Evolutionary conservation across 352 stramenopile species (phyloP), one percentile per base, ranked within the genome.

Genomic region (Pythium aristosporum): DNA sequence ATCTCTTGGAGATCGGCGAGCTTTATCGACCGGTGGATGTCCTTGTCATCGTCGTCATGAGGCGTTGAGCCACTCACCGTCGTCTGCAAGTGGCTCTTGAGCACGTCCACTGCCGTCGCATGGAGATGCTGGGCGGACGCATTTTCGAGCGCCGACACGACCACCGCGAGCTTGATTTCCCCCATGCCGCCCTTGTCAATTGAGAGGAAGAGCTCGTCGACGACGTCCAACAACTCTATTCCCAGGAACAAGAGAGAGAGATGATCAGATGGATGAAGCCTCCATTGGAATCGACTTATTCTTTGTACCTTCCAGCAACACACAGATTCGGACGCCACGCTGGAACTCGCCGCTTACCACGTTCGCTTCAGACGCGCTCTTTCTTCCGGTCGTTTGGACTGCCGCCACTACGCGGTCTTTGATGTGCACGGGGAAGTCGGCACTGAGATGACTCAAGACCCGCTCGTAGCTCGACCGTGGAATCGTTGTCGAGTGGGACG

Each of bases 131-230:
- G 50, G 21, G 58, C 46, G n/a, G 58, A 50, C 23, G 54, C 54
- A 25, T 68, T 62, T 37, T 63, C 62, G 16, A 68, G 39, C 5
- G 48, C 62, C 12, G 62, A 63, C 8, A 68, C 41, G 15, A 68
- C 32, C 6, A 63, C 43, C 0, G 34, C 25, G 9, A 57, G 34
- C 54, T 68, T 63, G 41, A 63, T 34, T 49, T 69, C 47, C 0
- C 63, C 55, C 5, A 56, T 16, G 15, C 48, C 16, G 34, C 48
- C 39, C 20, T 59, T 56, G 44, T 68, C 63, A 8, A 69, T 32
- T 3, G 63, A 46, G 13, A 21, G 20, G 32, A 64, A 69, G 5
- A 69, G 55, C 48, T 69, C 54, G 9, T 61, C 48, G 1, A 64
- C 63, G 15, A 57, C 55, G 41, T 64, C 63, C 13, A 69, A 36